Conservation (phyloP, 257 asterid species). For the Scutellaria barbata region DNA sequence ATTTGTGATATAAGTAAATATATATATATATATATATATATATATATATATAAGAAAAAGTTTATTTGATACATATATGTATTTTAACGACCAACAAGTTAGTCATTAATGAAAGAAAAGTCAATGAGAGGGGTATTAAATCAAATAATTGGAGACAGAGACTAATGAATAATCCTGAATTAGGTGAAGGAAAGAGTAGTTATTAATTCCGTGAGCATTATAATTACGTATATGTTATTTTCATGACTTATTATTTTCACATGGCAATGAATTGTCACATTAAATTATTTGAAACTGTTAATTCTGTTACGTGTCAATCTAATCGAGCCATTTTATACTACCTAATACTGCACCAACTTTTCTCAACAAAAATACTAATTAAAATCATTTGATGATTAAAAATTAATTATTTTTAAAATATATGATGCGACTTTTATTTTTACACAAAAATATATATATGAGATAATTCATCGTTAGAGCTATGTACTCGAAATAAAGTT, state of each 20-base stretch:
- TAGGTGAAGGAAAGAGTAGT: constrained; percentile 28
- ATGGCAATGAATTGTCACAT: constrained; percentile 12
- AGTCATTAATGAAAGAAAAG: constrained; percentile 10
- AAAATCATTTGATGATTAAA: too few relatives aligned
- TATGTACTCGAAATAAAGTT: too few relatives aligned
- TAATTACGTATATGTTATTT: constrained; percentile 25
- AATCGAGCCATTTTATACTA: not conserved
- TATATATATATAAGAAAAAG: too few relatives aligned
- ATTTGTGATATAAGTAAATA: too few relatives aligned
- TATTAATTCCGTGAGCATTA: constrained; percentile 35
- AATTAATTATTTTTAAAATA: too few relatives aligned
- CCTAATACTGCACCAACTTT: not conserved
- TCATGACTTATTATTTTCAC: constrained; percentile 22
- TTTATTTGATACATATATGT: not conserved
- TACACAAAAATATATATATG: too few relatives aligned
- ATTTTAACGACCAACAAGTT: not conserved
- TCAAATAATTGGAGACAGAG: constrained; percentile 7
- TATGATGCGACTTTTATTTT: too few relatives aligned
- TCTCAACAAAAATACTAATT: too few relatives aligned
- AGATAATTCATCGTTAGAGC: too few relatives aligned
- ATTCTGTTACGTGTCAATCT: not conserved
- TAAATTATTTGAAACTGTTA: not conserved
- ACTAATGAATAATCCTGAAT: constrained; percentile 8
- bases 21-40: not conserved
- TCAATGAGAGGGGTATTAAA: constrained; percentile 19